Conservation (phyloP, 257 asterid species). For the Euphrasia confusa region DNA sequence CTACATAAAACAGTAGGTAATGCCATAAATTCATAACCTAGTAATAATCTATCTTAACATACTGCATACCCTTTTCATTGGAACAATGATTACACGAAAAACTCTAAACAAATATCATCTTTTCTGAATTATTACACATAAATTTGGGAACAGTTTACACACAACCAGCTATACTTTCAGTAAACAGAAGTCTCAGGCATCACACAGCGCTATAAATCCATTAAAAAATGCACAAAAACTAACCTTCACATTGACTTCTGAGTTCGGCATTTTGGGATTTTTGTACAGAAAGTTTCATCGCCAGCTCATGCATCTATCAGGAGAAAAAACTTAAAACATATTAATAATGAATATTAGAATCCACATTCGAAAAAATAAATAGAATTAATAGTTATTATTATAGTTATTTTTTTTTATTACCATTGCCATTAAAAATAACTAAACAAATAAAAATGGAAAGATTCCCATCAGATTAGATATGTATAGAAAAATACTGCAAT, state of each 20-base stretch:
- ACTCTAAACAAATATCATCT: too few relatives aligned
- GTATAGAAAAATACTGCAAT: constrained; percentile 32
- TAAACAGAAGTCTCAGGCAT: too few relatives aligned
- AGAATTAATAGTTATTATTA: too few relatives aligned
- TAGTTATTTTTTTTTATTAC: too few relatives aligned
- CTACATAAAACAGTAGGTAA: constrained; percentile 38
- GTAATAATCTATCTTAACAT: too few relatives aligned
- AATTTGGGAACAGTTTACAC: not conserved
- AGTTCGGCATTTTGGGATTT: constrained; percentile 81
- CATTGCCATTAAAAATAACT: not conserved
- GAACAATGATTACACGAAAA: too few relatives aligned
- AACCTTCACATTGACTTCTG: constrained; percentile 80
- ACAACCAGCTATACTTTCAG: not conserved
- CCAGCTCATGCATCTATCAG: constrained; percentile 74
- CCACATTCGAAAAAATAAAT: not conserved
- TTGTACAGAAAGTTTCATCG: constrained; percentile 76
- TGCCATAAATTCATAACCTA: not conserved
- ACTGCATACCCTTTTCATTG: too few relatives aligned
- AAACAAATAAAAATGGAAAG: not conserved
- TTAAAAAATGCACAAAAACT: constrained; percentile 4
- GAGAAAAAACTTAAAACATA: not conserved
- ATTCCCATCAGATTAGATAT: not conserved
- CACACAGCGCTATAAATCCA: not conserved
- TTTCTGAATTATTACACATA: not conserved
- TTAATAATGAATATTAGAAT: not conserved